Percentiles rank a stretch among this genome's conserved stretches.
phyloP scores from a whole-genome alignment of 768 basidiomycete genomes.

The Coprinopsis sp. region DNA sequence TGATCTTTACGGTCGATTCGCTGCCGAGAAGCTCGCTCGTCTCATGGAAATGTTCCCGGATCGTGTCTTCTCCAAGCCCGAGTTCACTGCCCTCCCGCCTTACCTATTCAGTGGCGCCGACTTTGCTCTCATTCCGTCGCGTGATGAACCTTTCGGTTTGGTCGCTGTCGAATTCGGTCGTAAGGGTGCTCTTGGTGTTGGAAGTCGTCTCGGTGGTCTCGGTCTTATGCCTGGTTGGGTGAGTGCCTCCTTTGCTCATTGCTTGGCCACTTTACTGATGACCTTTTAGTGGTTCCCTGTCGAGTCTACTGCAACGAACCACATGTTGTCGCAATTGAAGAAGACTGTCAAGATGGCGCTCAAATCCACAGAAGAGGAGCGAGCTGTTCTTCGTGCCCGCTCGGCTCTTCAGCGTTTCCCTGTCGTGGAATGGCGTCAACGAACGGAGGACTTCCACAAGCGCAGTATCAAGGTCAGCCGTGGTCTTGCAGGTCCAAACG shows the following conservation, averaged over 20 bases:
- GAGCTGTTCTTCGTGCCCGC: slow-evolving; percentile 87
- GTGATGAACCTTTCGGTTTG: slow-evolving; percentile 94
- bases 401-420: slow-evolving; percentile 97
- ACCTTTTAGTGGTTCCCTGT: slow-evolving; percentile 87
- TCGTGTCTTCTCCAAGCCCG: slow-evolving; percentile 92
- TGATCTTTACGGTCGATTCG: slow-evolving; percentile 91
- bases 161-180: slow-evolving; percentile 96
- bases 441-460: slow-evolving; percentile 91
- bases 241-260: slow-evolving; percentile 24
- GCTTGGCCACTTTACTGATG: slow-evolving; percentile 5
- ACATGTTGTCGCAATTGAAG: slow-evolving; percentile 91
- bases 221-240: slow-evolving; percentile 99
- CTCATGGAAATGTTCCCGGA: slow-evolving; percentile 95
- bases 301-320: slow-evolving; percentile 86
- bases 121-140: slow-evolving; percentile 91
- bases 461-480: slow-evolving; percentile 77
- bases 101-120: slow-evolving; percentile 94
- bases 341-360: slow-evolving; percentile 94
- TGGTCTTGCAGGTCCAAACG: slow-evolving; percentile 58
- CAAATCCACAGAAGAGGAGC: slow-evolving; percentile 86
- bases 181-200: slow-evolving; percentile 94
- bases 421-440: slow-evolving; percentile 95
- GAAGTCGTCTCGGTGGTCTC: slow-evolving; percentile 88
- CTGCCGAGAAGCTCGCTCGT: slow-evolving; percentile 88
- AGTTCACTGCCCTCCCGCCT: slow-evolving; percentile 91